Evolutionary conservation across 768 basidiomycete species (phyloP), one percentile per base, ranked within the genome.

Genomic region (Panellus pusillus): DNA sequence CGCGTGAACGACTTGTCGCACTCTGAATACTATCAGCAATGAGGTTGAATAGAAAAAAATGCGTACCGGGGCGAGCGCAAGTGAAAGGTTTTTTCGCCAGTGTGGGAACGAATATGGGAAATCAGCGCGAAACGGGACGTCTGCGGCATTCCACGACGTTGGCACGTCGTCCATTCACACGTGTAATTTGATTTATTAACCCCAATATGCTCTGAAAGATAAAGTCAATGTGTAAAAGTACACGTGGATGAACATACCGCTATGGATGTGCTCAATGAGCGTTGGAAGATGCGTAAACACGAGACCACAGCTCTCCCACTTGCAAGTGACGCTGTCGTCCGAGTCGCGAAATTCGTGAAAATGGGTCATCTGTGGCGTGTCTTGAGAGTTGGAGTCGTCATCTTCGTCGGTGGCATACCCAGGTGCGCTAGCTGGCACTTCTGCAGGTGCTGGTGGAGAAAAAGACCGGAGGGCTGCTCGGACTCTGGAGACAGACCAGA

Each of bases 1-100:
- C 94, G 92, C 9, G 93, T 94, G 70, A 98, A 98, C 0, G 91
- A 88, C 63, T 93, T 94, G 75, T 92, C 91, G 66, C 95, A 98
- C 73, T 94, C 94, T 95, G 50, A 6, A 43, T 14, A 47, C 9
- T 47, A 50, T 56, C 48, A 39, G 53, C 52, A 52, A 57, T 52
- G 20, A 35, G 47, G 40, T 27, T 35, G 41, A 48, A 28, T 19
- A 13, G 18, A 19, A 35, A 42, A n/a, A 20, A 52, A 35, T 36
- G 68, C 85, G 61, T 54, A 89, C 93, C 93, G 65, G 91, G 85
- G 53, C 82, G 75, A 11, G 83, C 71, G 66, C 94, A 98, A 19
- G 80, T 84, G 65, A 93, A 97, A 0, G 93, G 94, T 64, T 93
- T 93, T 71, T n/a, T 98, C 94, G 47, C 94, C 94, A 0, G 94